Conservation (phyloP, 2,329 filamentous ascomycete genomes). For the Monilinia fructicola region DNA sequence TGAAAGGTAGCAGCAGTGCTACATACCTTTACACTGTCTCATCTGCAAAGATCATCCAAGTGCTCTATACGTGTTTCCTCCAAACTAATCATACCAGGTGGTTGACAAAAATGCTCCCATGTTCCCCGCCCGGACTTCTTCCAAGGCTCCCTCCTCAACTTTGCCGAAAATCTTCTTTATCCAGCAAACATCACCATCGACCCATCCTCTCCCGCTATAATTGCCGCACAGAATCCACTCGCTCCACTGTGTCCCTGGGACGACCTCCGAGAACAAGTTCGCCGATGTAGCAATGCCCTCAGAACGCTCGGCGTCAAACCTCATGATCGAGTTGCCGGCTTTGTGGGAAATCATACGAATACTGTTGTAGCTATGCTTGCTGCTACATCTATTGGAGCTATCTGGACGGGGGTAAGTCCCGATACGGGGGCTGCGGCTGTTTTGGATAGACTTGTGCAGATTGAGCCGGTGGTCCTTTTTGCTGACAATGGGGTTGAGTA, state of each 20-base stretch:
- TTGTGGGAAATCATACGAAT: constrained; percentile 86
- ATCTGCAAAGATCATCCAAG: not conserved
- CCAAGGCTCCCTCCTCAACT: constrained; percentile 75
- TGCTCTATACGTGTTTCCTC: not conserved
- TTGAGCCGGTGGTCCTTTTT: constrained; percentile 73
- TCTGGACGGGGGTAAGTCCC: constrained; percentile 92
- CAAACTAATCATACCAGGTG: constrained; percentile 51
- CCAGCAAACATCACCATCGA: constrained; percentile 59
- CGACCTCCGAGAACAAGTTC: constrained; percentile 75
- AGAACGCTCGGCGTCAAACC: constrained; percentile 60
- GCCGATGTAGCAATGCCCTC: constrained; percentile 69
- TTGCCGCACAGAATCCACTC: constrained; percentile 73
- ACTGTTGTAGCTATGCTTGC: constrained; percentile 87
- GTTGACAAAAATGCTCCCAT: constrained; percentile 66
- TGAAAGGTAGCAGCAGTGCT: constrained; percentile 12
- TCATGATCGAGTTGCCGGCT: constrained; percentile 63
- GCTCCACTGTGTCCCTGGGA: constrained; percentile 69
- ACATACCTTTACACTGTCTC: not conserved
- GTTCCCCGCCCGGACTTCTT: constrained; percentile 88
- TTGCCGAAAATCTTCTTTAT: constrained; percentile 91
- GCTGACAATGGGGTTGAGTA: constrained; percentile 86
- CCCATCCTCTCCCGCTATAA: constrained; percentile 65
- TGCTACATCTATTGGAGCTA: constrained; percentile 75
- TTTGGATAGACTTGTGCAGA: constrained; percentile 81
- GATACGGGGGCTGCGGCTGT: constrained; percentile 92